These are phyloP conservation scores for Truncatella angustata DNA, from an alignment of 2,329 filamentous ascomycete genomes.

Conservation along the genomic window DNA sequence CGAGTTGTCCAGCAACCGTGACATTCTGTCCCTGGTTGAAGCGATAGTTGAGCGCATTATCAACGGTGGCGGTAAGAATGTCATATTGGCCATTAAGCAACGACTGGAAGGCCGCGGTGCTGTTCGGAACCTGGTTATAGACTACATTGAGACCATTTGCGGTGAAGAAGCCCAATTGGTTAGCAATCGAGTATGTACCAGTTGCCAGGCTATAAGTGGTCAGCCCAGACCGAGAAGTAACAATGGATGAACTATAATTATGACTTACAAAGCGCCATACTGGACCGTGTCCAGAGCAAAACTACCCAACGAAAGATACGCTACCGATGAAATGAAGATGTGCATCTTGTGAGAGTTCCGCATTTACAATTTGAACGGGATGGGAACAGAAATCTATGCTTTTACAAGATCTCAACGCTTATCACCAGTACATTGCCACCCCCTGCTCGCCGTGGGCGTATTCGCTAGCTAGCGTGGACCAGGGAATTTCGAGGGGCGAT, in stretches of 20 bases:
- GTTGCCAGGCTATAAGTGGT: slow-evolving; percentile 15
- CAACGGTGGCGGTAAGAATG: slow-evolving; percentile 26
- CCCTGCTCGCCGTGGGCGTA: too few species aligned
- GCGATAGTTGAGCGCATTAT: slow-evolving; percentile 28
- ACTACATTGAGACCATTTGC: slow-evolving; percentile 24
- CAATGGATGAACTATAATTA: not conserved
- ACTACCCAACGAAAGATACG: not conserved
- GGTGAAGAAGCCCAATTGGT: slow-evolving; percentile 27
- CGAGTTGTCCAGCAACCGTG: slow-evolving; percentile 28
- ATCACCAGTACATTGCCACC: too few species aligned
- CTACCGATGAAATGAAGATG: not conserved
- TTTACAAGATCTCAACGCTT: not conserved
- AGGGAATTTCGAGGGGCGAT: not conserved
- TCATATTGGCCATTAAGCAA: slow-evolving; percentile 24
- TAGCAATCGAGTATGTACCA: slow-evolving; percentile 28
- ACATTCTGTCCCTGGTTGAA: slow-evolving; percentile 25
- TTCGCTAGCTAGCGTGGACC: not conserved
- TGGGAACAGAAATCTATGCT: not conserved
- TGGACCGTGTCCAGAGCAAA: slow-evolving; percentile 12
- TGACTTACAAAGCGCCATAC: slow-evolving; percentile 17
- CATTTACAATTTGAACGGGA: not conserved
- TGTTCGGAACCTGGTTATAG: slow-evolving; percentile 27
- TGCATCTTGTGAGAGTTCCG: not conserved
- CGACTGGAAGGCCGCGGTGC: slow-evolving; percentile 20
- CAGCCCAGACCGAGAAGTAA: too few species aligned